Evolutionary conservation across 495 filamentous ascomycete genomes (phyloP).

Genomic region (Hyaloscypha finlandica): DNA sequence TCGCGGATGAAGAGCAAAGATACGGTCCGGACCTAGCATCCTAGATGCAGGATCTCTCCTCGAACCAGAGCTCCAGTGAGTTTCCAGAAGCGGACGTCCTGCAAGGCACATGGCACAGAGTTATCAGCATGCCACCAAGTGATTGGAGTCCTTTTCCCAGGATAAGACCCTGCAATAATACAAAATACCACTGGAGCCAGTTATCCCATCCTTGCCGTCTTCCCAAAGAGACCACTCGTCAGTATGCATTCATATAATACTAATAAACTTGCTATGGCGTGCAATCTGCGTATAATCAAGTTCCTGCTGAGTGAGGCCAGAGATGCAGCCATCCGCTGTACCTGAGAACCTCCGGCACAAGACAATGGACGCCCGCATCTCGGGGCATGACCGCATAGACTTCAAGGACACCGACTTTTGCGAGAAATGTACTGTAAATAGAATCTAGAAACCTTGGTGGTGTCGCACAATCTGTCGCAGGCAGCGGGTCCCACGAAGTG

Average conservation of each 20-base stretch:
- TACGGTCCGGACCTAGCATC: not conserved
- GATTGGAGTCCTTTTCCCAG: not conserved
- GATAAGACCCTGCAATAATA: not conserved
- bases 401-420: not conserved
- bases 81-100: not conserved
- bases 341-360: not conserved
- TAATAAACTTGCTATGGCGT: not conserved
- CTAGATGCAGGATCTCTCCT: not conserved
- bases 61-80: not conserved
- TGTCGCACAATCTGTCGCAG: not conserved
- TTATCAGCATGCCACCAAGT: not conserved
- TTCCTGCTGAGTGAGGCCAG: not conserved
- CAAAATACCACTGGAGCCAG: not conserved
- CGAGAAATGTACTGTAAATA: not conserved
- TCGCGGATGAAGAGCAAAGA: not conserved
- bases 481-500: not conserved
- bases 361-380: not conserved
- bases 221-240: conserved; percentile 14
- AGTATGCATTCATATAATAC: not conserved
- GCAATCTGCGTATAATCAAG: not conserved
- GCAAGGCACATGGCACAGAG: not conserved
- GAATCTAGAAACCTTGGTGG: not conserved
- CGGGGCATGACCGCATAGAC: not conserved
- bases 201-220: conserved; percentile 10
- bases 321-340: not conserved